These are phyloP conservation scores for Metschnikowia bowlesiae DNA, from an alignment of 805 yeast species.

Conservation along the genomic window DNA sequence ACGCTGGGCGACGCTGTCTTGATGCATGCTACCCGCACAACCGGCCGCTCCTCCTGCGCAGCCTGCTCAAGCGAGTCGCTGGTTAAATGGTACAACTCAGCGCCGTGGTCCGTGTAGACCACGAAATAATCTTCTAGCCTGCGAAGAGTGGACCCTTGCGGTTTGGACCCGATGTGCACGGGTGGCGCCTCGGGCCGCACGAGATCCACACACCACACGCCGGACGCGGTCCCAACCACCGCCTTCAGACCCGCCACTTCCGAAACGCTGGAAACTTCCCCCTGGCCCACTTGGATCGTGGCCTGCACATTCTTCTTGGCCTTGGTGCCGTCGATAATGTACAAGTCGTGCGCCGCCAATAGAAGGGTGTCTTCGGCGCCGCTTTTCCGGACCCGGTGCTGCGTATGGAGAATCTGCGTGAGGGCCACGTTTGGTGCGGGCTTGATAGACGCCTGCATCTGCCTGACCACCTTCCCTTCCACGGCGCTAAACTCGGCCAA, in stretches of 20 bases:
- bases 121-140: constrained; percentile 12
- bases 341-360: constrained; percentile 26
- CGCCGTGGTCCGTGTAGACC: constrained; percentile 27
- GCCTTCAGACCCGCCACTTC: neutral
- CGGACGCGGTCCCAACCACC: neutral
- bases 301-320: constrained; percentile 22
- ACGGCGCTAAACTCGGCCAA: constrained; percentile 24
- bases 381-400: constrained; percentile 1
- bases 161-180: neutral
- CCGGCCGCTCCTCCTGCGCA: neutral
- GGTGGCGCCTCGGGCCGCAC: neutral
- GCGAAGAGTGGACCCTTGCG: neutral
- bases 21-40: constrained; percentile 1
- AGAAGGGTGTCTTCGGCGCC: constrained; percentile 14
- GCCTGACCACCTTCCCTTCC: constrained; percentile 18
- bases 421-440: constrained; percentile 16
- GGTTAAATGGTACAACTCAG: constrained; percentile 26
- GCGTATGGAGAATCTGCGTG: constrained; percentile 17
- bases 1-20: constrained; percentile 3
- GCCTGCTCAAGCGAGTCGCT: constrained; percentile 4
- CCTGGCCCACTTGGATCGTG: constrained; percentile 19
- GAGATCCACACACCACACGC: constrained; percentile 3
- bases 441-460: constrained; percentile 1
- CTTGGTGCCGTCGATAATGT: constrained; percentile 25
- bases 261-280: constrained; percentile 17